These are phyloP conservation scores for Eimeria praecox DNA, from an alignment of 169 alveolate species.

Conservation along the genomic window DNA sequence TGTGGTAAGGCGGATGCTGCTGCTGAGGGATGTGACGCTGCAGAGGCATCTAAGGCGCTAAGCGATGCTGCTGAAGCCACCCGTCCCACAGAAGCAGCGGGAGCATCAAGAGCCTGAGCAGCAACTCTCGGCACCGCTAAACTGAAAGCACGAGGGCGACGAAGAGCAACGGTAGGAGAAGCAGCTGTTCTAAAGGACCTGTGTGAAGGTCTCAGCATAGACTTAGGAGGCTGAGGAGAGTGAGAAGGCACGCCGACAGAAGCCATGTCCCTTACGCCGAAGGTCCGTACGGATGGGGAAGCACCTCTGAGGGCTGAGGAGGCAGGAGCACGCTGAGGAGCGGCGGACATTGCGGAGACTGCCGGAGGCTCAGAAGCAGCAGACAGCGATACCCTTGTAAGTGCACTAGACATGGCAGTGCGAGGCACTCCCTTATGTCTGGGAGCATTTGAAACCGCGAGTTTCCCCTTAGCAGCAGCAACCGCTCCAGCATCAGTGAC, in stretches of 20 bases:
- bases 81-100: background rate
- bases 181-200: background rate
- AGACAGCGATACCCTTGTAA: background rate
- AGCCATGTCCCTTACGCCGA: background rate
- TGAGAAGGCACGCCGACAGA: background rate
- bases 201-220: background rate
- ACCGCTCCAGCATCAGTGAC: background rate
- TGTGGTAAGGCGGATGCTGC: background rate
- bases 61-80: background rate
- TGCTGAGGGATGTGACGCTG: background rate
- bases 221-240: background rate
- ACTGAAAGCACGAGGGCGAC: background rate
- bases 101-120: background rate
- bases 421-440: background rate
- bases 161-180: background rate
- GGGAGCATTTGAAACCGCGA: no score
- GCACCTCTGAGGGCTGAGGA: no score
- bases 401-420: background rate
- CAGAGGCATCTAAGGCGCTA: background rate
- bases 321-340: background rate
- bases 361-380: background rate
- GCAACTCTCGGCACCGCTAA: background rate
- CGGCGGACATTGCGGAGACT: background rate
- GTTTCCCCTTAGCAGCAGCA: background rate
- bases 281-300: background rate